Conservation (phyloP, 192 early-diverging fungal genomes). For the Umbelopsis vinacea region DNA sequence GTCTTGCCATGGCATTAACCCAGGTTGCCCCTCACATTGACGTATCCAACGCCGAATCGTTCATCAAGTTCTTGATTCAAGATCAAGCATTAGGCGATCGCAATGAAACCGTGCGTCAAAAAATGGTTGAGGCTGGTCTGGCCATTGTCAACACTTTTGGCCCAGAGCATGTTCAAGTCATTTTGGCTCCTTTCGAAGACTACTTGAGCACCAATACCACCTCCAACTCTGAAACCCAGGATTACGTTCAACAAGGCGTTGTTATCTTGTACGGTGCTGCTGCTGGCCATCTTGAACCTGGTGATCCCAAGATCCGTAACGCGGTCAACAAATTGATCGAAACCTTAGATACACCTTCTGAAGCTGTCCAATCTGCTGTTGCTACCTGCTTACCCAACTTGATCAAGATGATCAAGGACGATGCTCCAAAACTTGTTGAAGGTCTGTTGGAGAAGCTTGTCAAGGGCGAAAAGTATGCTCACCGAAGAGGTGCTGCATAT, state of each 20-base stretch:
- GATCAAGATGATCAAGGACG: slow-evolving; percentile 71
- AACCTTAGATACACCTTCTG: slow-evolving; percentile 91
- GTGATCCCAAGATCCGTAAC: slow-evolving; percentile 73
- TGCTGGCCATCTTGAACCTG: slow-evolving; percentile 82
- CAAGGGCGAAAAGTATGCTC: slow-evolving; percentile 77
- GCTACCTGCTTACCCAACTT: slow-evolving; percentile 93
- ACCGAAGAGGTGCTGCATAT: slow-evolving; percentile 92
- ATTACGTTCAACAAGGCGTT: slow-evolving; percentile 88
- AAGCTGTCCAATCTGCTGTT: slow-evolving; percentile 93
- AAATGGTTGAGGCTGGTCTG: slow-evolving; percentile 88
- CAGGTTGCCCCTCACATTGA: slow-evolving; percentile 66
- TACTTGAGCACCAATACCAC: slow-evolving; percentile 74
- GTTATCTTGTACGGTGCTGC: slow-evolving; percentile 92
- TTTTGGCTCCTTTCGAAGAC: slow-evolving; percentile 80
- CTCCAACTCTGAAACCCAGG: slow-evolving; percentile 72
- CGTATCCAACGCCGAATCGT: slow-evolving; percentile 51
- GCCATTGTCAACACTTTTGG: slow-evolving; percentile 76
- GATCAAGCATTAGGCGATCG: slow-evolving; percentile 86
- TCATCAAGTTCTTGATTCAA: slow-evolving; percentile 80
- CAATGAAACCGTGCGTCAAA: slow-evolving; percentile 72
- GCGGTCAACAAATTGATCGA: slow-evolving; percentile 89
- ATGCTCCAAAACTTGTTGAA: slow-evolving; percentile 63
- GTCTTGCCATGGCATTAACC: slow-evolving; percentile 77
- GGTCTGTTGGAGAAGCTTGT: slow-evolving; percentile 72
- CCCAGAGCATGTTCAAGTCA: slow-evolving; percentile 59